Evolutionary conservation across 305 asterid genomes (phyloP), one percentile per base, ranked within the genome.

Genomic region (Lippia alba): DNA sequence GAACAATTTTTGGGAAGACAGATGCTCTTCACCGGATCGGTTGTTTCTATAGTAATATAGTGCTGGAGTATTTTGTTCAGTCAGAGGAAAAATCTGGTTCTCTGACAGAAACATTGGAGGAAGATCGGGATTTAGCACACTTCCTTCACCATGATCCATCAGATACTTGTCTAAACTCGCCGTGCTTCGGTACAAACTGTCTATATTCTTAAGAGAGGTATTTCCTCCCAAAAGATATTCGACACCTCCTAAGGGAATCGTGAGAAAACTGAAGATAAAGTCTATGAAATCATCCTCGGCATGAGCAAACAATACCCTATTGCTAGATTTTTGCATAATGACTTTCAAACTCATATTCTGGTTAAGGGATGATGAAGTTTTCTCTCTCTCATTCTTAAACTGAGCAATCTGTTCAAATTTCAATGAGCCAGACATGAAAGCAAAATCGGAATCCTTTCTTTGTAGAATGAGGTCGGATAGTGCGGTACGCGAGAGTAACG

Each of bases 221-320:
- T 74, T 61, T 12, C 63, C 44, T 30, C 34, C 53, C 19, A 67
- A 53, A 41, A 74, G 70, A 0, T 41, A 3, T 24, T 24, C 30
- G 1, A 24, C 30, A 1, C 30, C 30, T 24, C 30, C 30, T 3
- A 24, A 24, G 30, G 30, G 30, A 24, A 24, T 24, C 30, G 50
- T 24, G 2, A 75, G 79, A 39, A 75, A 69, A 57, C 60, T 54
- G 14, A 61, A 68, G 9, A 75, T 74, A n/a, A 75, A 75, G 16
- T 56, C 66, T 0, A 68, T 33, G 15, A 75, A 75, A 55, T 75
- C 70, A 0, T 34, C 56, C 0, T 45, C 57, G 2, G 56, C 64
- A 16, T 51, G 18, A 24, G 20, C 56, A 62, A 71, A 55, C 24
- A 72, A 4, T 0, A 55, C 12, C 17, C 33, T 72, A 5, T 32